Percentiles rank a stretch among this genome's conserved stretches.
Evolutionary conservation across 768 basidiomycete species (phyloP).

Genomic region (Lepiota brunneoincarnata): DNA sequence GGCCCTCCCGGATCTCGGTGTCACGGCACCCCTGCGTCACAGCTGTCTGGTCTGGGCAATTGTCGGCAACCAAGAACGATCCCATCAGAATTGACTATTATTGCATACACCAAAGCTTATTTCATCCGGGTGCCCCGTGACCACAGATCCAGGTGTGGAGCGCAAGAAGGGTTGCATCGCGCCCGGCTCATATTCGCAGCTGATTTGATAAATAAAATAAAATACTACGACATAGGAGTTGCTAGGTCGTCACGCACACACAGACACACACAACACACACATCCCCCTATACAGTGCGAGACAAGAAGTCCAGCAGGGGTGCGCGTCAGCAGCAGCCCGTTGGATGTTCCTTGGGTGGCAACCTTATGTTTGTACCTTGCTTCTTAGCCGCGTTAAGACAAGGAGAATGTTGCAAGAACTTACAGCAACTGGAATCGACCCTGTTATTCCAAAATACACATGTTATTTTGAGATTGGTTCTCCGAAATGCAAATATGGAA

Average conservation of each 20-base stretch:
- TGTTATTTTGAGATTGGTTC: constrained; percentile 4
- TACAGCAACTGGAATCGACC: neutral
- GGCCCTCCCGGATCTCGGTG: neutral
- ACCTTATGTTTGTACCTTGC: constrained; percentile 5
- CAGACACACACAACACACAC: no score
- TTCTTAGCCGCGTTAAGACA: constrained; percentile 5
- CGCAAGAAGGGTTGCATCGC: no score
- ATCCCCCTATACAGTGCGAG: no score
- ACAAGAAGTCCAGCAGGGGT: no score
- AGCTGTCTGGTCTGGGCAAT: constrained; percentile 9
- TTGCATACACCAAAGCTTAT: constrained; percentile 4
- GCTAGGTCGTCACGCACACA: no score
- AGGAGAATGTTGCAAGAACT: constrained; percentile 2
- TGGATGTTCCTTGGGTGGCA: neutral
- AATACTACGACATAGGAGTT: no score
- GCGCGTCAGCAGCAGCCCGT: neutral
- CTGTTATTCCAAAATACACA: constrained; percentile 6
- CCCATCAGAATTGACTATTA: constrained; percentile 1
- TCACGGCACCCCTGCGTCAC: constrained; percentile 4
- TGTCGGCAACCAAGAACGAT: constrained; percentile 13
- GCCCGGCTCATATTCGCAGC: no score
- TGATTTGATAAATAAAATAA: no score
- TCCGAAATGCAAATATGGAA: constrained; percentile 4
- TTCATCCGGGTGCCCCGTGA: constrained; percentile 12
- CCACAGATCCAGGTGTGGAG: neutral